Evolutionary conservation across 331 rosid genomes (phyloP).

Genomic region (Acacia concinna): DNA sequence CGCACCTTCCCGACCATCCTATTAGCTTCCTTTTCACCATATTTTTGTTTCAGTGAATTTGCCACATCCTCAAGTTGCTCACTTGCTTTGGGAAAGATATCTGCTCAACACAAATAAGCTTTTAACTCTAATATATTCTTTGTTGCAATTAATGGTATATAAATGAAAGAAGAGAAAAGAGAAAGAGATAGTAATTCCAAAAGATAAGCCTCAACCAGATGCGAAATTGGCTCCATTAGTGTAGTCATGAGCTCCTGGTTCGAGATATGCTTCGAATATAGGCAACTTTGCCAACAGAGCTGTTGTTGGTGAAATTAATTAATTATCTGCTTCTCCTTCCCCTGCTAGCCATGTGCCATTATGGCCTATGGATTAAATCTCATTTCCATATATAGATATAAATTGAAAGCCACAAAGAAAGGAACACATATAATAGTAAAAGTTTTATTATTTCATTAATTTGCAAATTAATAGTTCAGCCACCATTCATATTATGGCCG

Average conservation of each 20-base stretch:
- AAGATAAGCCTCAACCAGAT: not conserved
- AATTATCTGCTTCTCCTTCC: too few species aligned
- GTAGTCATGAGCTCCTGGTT: not conserved
- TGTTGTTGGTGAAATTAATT: not conserved
- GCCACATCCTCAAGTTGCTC: not conserved
- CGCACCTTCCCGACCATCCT: not conserved
- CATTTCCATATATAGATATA: too few species aligned
- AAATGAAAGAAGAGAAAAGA: not conserved
- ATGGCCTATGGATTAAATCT: too few species aligned
- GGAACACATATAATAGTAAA: too few species aligned
- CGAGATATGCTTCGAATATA: not conserved
- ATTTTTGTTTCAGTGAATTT: not conserved
- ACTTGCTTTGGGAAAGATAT: not conserved
- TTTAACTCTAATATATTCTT: too few species aligned
- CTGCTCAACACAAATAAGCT: not conserved
- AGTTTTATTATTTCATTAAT: too few species aligned
- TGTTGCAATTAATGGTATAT: too few species aligned
- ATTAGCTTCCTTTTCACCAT: not conserved
- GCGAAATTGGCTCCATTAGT: not conserved
- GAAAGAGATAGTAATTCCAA: not conserved
- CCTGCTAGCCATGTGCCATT: too few species aligned
- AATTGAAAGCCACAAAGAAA: too few species aligned
- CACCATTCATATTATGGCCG: too few species aligned
- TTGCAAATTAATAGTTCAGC: too few species aligned
- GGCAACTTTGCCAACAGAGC: not conserved